These are phyloP conservation scores for Penicillium salamii DNA, from an alignment of 495 filamentous ascomycete species.

Conservation along the genomic window DNA sequence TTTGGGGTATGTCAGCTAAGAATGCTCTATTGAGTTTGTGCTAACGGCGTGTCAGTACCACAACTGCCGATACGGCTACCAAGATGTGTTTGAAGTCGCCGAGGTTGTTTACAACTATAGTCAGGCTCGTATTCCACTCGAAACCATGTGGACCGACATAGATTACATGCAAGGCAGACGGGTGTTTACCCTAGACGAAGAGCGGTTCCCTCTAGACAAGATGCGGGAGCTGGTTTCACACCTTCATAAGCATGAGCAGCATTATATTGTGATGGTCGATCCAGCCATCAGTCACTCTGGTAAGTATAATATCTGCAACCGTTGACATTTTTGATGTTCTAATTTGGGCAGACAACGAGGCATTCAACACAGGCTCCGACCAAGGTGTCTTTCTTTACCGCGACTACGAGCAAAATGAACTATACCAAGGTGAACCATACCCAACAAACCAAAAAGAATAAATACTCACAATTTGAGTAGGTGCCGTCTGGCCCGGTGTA, in stretches of 20 bases:
- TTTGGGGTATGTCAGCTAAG: conserved; percentile 53
- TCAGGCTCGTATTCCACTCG: conserved; percentile 70
- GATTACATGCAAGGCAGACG: conserved; percentile 69
- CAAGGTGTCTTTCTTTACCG: conserved; percentile 63
- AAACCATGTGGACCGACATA: conserved; percentile 91
- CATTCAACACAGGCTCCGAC: conserved; percentile 61
- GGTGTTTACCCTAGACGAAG: conserved; percentile 73
- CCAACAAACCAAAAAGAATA: neutral
- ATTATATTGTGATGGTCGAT: conserved; percentile 87
- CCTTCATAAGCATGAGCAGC: conserved; percentile 70
- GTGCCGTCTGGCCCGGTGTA: conserved; percentile 82
- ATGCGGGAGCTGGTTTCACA: conserved; percentile 69
- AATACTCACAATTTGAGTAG: conserved; percentile 9
- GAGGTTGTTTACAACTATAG: conserved; percentile 81
- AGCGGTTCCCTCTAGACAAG: conserved; percentile 64
- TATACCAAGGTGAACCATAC: conserved; percentile 66
- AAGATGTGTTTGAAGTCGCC: conserved; percentile 72
- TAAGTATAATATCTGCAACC: conserved; percentile 18
- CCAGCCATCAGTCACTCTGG: conserved; percentile 59
- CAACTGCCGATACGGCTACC: conserved; percentile 80
- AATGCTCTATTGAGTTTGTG: too few species aligned
- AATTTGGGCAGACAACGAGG: conserved; percentile 61
- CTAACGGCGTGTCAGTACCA: conserved; percentile 51
- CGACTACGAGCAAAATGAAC: conserved; percentile 51
- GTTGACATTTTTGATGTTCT: too few species aligned